Evolutionary conservation across 306 rosid species (phyloP), one percentile per base, ranked within the genome.

Genomic region (Comarum palustre): DNA sequence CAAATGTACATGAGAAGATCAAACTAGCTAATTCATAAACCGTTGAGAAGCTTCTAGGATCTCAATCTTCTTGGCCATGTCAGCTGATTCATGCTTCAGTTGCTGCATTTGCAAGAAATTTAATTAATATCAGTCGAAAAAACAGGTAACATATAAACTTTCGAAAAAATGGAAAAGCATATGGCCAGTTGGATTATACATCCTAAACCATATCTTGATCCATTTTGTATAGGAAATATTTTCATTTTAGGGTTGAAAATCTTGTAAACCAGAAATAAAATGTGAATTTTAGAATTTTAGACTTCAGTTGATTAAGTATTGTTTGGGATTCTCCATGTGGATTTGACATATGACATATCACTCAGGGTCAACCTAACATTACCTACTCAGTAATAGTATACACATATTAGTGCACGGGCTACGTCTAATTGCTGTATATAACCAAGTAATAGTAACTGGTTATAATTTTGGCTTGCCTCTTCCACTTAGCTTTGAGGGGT

Each of bases 21-120:
- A 41, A 71, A 66, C 24, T 57, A 39, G 42, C 42, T 8, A 75
- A 69, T 80, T 47, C 38, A 72, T 38, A 54, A 25, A 87, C 97
- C 94, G 73, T 76, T 73, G 77, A 62, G 87, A 81, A 67, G 48
- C 70, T 71, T 89, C 84, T 42, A 91, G 83, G 74, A 58, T 58
- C 80, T 86, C 91, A 52, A 91, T 81, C 82, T 87, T 60, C 73
- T 75, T 73, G 63, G 84, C 78, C 78, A 85, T 63, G 50, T 10
- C 57, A 69, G 82, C 85, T 66, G 66, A 36, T 51, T 87, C 91
- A 43, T 50, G 66, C 89, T 80, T 82, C 87, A 86, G 29, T 75
- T 76, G 87, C 96, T 89, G 87, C 84, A 75, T 34, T 16, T 8
- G 31, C 41, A 48, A 19, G 41, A 48, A 29, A 19, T 3, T 38